Conservation (phyloP, 768 basidiomycete genomes). For the Macrolepiota fuliginosa region DNA sequence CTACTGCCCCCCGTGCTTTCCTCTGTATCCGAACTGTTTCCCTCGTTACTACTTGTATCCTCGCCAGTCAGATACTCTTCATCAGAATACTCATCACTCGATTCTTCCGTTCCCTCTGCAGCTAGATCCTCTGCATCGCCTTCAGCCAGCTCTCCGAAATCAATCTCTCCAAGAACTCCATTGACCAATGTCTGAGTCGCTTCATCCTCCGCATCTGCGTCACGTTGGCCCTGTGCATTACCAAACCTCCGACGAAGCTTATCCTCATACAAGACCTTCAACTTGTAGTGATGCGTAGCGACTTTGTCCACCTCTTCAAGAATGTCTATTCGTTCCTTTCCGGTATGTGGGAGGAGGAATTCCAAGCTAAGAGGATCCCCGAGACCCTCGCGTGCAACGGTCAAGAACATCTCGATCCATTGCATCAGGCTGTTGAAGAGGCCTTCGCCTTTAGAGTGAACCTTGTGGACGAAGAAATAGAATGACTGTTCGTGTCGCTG, state of each 20-base stretch:
- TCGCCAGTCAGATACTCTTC: slow-evolving; percentile 39
- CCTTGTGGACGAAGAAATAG: slow-evolving; percentile 97
- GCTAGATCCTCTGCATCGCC: slow-evolving; percentile 81
- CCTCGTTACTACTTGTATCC: slow-evolving; percentile 14
- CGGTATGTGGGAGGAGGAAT: slow-evolving; percentile 82
- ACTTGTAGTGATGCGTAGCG: slow-evolving; percentile 89
- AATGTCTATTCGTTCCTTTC: slow-evolving; percentile 71
- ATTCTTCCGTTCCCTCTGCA: slow-evolving; percentile 65
- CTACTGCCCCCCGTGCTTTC: slow-evolving; percentile 22
- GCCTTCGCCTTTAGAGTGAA: slow-evolving; percentile 93
- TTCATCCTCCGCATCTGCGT: slow-evolving; percentile 76
- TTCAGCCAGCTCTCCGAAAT: slow-evolving; percentile 74
- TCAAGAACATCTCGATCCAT: slow-evolving; percentile 96
- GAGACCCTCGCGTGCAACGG: slow-evolving; percentile 85
- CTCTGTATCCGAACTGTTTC: slow-evolving; percentile 20
- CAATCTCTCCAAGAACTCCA: slow-evolving; percentile 77
- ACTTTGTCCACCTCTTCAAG: slow-evolving; percentile 87
- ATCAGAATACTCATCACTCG: slow-evolving; percentile 39
- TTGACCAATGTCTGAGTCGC: slow-evolving; percentile 79
- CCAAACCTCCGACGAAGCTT: slow-evolving; percentile 87
- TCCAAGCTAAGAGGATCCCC: slow-evolving; percentile 79
- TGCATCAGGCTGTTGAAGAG: slow-evolving; percentile 93
- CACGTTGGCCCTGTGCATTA: slow-evolving; percentile 42
- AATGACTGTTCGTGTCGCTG: slow-evolving; percentile 94
- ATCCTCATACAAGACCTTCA: slow-evolving; percentile 91